Conservation (phyloP, 257 asterid species). For the Solanum appendiculatum region DNA sequence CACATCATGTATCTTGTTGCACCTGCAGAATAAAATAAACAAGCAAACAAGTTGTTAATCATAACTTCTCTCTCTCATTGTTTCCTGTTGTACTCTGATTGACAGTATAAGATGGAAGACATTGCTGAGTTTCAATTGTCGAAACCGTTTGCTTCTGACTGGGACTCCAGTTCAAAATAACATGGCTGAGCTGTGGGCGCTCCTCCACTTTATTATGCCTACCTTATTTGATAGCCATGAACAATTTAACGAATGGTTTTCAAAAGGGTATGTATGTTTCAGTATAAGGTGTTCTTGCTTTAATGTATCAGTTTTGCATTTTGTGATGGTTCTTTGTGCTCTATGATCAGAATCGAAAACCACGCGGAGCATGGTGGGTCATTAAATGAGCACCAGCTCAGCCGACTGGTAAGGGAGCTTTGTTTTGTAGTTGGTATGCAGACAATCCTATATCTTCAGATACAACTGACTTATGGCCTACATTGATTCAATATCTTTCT, state of each 20-base stretch:
- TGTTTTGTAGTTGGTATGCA: neutral
- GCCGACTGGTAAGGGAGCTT: slow-evolving; percentile 71
- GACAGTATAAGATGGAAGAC: slow-evolving; percentile 98
- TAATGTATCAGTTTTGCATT: neutral
- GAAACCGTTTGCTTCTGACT: slow-evolving; percentile 95
- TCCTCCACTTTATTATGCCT: slow-evolving; percentile 97
- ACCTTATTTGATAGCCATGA: slow-evolving; percentile 95
- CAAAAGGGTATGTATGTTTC: slow-evolving; percentile 68
- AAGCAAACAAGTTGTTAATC: neutral
- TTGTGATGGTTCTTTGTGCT: slow-evolving; percentile 16
- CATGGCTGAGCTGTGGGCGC: slow-evolving; percentile 99
- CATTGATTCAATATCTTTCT: neutral
- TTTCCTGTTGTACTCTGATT: slow-evolving; percentile 26
- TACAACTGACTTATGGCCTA: neutral
- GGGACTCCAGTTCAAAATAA: slow-evolving; percentile 98
- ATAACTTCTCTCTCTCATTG: neutral
- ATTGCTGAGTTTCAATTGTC: slow-evolving; percentile 90
- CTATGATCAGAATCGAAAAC: slow-evolving; percentile 79
- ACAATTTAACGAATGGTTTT: slow-evolving; percentile 98
- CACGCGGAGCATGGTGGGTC: slow-evolving; percentile 99
- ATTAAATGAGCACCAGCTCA: slow-evolving; percentile 94
- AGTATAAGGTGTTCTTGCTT: neutral
- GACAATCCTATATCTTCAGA: neutral
- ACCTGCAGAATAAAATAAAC: neutral
- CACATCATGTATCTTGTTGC: neutral